Conservation (phyloP, 202 grass and related monocot species). For the Schoenoplectus triqueter region DNA sequence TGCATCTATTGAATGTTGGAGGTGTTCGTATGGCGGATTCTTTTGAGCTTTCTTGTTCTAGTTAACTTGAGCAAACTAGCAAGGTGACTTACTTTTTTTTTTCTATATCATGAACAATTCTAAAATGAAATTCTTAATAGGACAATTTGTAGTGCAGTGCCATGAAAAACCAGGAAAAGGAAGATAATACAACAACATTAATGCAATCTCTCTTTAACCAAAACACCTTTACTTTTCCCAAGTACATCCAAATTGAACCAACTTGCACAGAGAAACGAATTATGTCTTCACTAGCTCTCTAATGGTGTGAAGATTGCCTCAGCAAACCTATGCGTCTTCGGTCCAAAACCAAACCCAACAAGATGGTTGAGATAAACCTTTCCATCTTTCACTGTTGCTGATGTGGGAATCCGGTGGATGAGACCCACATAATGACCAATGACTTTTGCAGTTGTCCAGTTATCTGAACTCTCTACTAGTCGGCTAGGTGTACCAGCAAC, state of each 20-base stretch:
- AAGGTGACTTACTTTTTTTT: background rate
- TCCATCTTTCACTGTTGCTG: slow-evolving; percentile 80
- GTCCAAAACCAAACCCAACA: slow-evolving; percentile 60
- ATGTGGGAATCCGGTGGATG: slow-evolving; percentile 59
- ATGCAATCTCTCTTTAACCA: background rate
- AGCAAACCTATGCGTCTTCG: slow-evolving; percentile 74
- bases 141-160: background rate
- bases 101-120: background rate
- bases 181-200: background rate
- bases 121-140: background rate
- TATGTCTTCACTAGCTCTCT: slow-evolving; percentile 9
- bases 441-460: slow-evolving; percentile 73
- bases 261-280: background rate
- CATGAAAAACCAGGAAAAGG: background rate
- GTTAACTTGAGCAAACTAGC: background rate
- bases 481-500: slow-evolving; percentile 62
- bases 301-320: slow-evolving; percentile 69
- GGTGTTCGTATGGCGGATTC: too few relatives aligned
- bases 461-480: slow-evolving; percentile 79
- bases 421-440: slow-evolving; percentile 61
- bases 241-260: background rate
- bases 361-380: slow-evolving; percentile 86
- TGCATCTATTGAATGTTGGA: too few relatives aligned
- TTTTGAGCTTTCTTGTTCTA: background rate
- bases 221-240: background rate